A percentile compares a stretch with the other conserved stretches of the same genome.
These are phyloP conservation scores for Epichloe scottii DNA, from an alignment of 2,329 filamentous ascomycete genomes.

Conservation along the genomic window DNA sequence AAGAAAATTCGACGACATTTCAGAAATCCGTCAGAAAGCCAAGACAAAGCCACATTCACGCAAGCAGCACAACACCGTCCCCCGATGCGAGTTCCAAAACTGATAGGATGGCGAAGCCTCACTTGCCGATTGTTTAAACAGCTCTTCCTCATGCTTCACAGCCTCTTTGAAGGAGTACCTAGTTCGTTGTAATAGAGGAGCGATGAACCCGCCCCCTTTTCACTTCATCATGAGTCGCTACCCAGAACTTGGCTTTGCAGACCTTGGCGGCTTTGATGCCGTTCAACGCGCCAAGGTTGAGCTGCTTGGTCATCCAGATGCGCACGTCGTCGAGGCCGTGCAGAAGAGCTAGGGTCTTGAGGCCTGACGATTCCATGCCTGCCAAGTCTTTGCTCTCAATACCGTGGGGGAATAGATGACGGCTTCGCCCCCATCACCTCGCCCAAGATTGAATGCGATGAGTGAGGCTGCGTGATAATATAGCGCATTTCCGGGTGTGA, in stretches of 20 bases:
- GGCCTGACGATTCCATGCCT: conserved; percentile 25
- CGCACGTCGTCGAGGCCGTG: conserved; percentile 53
- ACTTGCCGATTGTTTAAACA: conserved; percentile 8
- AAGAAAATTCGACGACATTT: too few relatives aligned
- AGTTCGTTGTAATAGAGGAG: conserved; percentile 34
- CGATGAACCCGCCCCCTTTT: conserved; percentile 44
- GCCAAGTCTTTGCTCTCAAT: conserved; percentile 35
- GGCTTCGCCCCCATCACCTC: conserved; percentile 29
- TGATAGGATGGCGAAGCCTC: conserved; percentile 26
- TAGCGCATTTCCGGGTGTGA: conserved; percentile 39
- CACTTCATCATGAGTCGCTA: conserved; percentile 52
- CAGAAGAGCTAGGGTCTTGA: conserved; percentile 44
- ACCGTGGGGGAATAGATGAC: conserved; percentile 53
- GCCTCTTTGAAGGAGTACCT: conserved; percentile 31
- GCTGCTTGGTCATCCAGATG: conserved; percentile 35
- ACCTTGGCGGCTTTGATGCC: conserved; percentile 42
- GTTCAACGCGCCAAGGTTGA: conserved; percentile 53
- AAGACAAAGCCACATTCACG: not conserved
- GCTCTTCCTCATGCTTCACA: conserved; percentile 23
- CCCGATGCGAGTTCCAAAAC: conserved; percentile 44
- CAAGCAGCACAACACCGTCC: conserved; percentile 31
- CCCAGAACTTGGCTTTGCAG: conserved; percentile 46
- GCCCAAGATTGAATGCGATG: conserved; percentile 33
- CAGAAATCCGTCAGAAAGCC: too few relatives aligned
- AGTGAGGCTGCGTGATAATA: conserved; percentile 52